Percentiles rank a stretch among this genome's conserved stretches.
Evolutionary conservation across 768 basidiomycete species (phyloP).

Genomic region (Tylopilus sp.): DNA sequence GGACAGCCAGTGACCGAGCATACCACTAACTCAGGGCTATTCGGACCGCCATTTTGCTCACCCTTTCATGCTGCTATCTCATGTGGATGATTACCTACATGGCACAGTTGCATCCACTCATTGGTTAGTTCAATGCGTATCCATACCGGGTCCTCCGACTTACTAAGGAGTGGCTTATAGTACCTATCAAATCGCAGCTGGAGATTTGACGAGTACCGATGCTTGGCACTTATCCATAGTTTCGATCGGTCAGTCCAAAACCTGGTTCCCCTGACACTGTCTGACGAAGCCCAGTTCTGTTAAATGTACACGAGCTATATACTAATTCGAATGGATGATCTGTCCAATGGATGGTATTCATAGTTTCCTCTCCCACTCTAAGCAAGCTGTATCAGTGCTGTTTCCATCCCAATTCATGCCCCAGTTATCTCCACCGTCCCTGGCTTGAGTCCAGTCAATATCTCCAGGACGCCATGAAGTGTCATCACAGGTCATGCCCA

Average conservation of each 20-base stretch:
- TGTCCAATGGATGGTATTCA: neutral
- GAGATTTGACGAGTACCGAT: slow-evolving; percentile 16
- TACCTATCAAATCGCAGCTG: slow-evolving; percentile 14
- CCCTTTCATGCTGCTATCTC: slow-evolving; percentile 82
- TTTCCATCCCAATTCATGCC: neutral
- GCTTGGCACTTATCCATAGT: neutral
- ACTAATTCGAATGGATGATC: slow-evolving; percentile 15
- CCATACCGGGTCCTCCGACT: neutral
- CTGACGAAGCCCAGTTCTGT: slow-evolving; percentile 10
- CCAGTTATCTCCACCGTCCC: slow-evolving; percentile 9
- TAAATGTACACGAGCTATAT: slow-evolving; percentile 26
- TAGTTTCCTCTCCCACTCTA: slow-evolving; percentile 1
- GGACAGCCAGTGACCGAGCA: neutral
- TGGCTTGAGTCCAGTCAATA: slow-evolving; percentile 13
- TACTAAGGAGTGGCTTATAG: slow-evolving; percentile 4
- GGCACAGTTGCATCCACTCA: slow-evolving; percentile 88
- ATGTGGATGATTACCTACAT: slow-evolving; percentile 99
- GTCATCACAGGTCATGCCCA: slow-evolving; percentile 9
- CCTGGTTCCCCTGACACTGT: neutral
- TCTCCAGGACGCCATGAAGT: slow-evolving; percentile 5
- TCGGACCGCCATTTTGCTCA: slow-evolving; percentile 75
- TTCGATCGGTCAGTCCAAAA: slow-evolving; percentile 22
- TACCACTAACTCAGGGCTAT: slow-evolving; percentile 55
- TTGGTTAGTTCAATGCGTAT: slow-evolving; percentile 51
- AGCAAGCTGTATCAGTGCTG: neutral